Base-by-base conservation (phyloP, 768 basidiomycete species). In the Candolleomyces aberdarensis region DNA sequence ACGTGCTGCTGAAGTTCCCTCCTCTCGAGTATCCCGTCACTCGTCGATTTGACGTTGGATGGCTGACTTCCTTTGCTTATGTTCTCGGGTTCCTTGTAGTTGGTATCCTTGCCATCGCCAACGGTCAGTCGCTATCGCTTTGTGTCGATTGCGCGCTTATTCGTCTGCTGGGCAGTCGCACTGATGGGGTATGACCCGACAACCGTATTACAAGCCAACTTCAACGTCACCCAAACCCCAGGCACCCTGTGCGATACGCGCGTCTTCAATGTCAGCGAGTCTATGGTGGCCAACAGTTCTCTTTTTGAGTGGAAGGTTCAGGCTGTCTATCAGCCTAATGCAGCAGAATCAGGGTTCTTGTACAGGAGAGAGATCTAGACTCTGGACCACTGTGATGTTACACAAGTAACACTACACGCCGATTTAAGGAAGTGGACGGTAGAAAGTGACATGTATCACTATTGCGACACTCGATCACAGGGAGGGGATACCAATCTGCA, bases 131-230 rank as follows among this genome's bases (percentile, higher is more conserved):
- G 26, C 26, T 26, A 2, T 26, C 26, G 26, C n/a, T 13, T n/a
- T 5, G 11, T 11, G n/a, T 43, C 26, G 26, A 26, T 43, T 43
- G 41, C 5, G 41, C 11, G 13, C 11, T n/a, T 13, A 13, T n/a
- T 3, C 41, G 26, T 26, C 1, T 1, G 2, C 5, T n/a, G 26
- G 26, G n/a, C 48, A 71, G 72, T 67, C 32, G 66, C 66, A 6
- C 47, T 70, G 49, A 65, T 64, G 43, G 71, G 71, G 17, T 72
- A 73, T n/a, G 70, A 72, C 40, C 70, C 68, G 1, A 54, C 67
- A 13, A 66, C 65, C 22, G 62, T 57, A 9, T 70, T 73, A 57
- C 48, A 64, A 36, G 62, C 62, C 32, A 59, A 70, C 56, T 73
- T 68, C 67, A 68, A 71, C 46, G 65, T 63, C 7, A 70, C 67